Percentiles rank a stretch among this genome's conserved stretches.
Evolutionary conservation across 2,329 filamentous ascomycete species (phyloP).

Genomic region (Neoascochyta sp.): DNA sequence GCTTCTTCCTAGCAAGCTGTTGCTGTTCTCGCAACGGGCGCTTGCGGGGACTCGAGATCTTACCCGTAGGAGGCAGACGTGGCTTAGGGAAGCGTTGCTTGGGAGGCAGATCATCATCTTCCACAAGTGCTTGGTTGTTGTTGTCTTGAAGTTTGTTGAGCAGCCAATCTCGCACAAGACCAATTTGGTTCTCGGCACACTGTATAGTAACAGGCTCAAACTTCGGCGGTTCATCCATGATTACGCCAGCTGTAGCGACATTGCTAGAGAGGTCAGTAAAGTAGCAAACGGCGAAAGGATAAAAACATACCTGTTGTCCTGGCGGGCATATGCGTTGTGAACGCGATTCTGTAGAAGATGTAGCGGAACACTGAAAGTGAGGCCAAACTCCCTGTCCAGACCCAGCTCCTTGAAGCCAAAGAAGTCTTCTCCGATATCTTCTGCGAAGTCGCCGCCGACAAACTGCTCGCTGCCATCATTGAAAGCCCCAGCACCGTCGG

Average conservation of each 20-base stretch:
- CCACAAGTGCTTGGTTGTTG: constrained; percentile 74
- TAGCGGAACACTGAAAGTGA: constrained; percentile 84
- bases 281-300: not conserved
- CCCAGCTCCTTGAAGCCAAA: constrained; percentile 97
- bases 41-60: constrained; percentile 82
- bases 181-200: constrained; percentile 74
- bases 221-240: constrained; percentile 65
- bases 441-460: constrained; percentile 91
- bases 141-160: constrained; percentile 82
- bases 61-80: constrained; percentile 68
- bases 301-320: constrained; percentile 56
- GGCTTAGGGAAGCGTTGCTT: constrained; percentile 74
- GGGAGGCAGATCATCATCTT: constrained; percentile 89
- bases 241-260: constrained; percentile 54
- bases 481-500: constrained; percentile 86
- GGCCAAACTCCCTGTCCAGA: constrained; percentile 84
- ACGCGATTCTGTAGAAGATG: constrained; percentile 92
- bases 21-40: constrained; percentile 77
- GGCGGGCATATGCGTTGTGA: constrained; percentile 76
- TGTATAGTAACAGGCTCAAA: constrained; percentile 77
- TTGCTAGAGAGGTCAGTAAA: constrained; percentile 46
- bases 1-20: constrained; percentile 81
- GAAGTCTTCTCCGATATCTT: constrained; percentile 97
- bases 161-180: constrained; percentile 88
- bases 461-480: constrained; percentile 97